Conservation (phyloP, 257 asterid genomes). For the Nicotiana noctiflora region DNA sequence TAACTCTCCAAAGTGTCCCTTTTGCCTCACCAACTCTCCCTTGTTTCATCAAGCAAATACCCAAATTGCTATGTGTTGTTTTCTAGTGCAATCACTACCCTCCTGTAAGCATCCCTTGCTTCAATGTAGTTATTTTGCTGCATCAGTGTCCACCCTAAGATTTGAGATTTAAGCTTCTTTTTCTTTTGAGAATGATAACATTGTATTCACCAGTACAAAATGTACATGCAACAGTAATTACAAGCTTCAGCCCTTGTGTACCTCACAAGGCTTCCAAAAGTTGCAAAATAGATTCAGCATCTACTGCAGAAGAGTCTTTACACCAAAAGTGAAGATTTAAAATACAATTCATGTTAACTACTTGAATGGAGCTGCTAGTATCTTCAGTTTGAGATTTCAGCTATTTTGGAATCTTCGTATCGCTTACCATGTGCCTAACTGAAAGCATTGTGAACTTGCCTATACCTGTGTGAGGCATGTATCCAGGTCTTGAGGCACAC, state of each 20-base stretch:
- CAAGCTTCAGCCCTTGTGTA: no score
- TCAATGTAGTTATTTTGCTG: constrained; percentile 70
- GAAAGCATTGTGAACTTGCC: background rate
- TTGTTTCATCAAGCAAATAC: constrained; percentile 80
- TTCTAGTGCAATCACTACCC: constrained; percentile 73
- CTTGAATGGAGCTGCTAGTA: no score
- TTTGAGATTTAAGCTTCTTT: background rate
- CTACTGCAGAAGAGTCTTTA: background rate
- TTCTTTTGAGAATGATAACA: no score
- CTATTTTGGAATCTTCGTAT: background rate
- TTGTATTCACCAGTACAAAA: no score
- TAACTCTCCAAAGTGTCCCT: constrained; percentile 63
- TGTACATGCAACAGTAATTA: no score
- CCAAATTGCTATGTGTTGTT: constrained; percentile 78
- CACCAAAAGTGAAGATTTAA: no score
- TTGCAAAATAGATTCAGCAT: background rate
- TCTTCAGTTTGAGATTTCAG: no score
- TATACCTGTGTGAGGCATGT: background rate
- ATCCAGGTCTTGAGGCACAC: background rate
- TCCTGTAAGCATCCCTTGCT: constrained; percentile 70
- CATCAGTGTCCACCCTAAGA: constrained; percentile 90
- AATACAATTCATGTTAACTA: no score
- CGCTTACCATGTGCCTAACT: background rate
- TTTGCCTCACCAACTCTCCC: constrained; percentile 83
- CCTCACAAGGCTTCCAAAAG: no score